These are phyloP conservation scores for Vigna unguiculata DNA, from an alignment of 306 rosid genomes.

Conservation along the genomic window DNA sequence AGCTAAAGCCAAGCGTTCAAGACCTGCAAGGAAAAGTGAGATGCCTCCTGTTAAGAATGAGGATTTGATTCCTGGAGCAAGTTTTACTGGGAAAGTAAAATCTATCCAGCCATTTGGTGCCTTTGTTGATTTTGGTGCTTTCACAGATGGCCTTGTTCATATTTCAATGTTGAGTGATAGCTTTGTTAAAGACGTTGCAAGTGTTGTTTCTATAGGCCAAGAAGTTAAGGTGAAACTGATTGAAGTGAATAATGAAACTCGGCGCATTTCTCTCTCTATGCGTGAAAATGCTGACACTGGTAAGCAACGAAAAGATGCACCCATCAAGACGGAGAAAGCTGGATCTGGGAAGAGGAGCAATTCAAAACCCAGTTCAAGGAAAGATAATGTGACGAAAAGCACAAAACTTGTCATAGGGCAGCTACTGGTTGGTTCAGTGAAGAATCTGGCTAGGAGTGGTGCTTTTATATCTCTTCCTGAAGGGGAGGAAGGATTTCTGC, in stretches of 20 bases:
- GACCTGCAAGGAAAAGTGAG: constrained; percentile 84
- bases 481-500: constrained; percentile 98
- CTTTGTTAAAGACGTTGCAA: constrained; percentile 84
- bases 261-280: constrained; percentile 94
- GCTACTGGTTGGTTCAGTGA: constrained; percentile 83
- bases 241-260: constrained; percentile 80
- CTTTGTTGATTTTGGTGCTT: constrained; percentile 94
- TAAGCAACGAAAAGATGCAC: constrained; percentile 65
- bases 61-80: constrained; percentile 85
- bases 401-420: constrained; percentile 79
- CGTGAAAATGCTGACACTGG: constrained; percentile 66
- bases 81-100: constrained; percentile 92
- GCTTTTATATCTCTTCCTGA: constrained; percentile 93
- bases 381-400: constrained; percentile 58
- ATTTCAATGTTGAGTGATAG: constrained; percentile 89
- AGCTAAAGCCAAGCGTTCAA: constrained; percentile 60
- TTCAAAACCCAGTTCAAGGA: constrained; percentile 66
- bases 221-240: constrained; percentile 91
- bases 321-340: constrained; percentile 56
- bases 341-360: constrained; percentile 66
- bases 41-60: constrained; percentile 87
- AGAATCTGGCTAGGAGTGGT: constrained; percentile 81
- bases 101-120: constrained; percentile 98
- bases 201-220: constrained; percentile 94
- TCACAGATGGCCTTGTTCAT: constrained; percentile 96